Base-by-base conservation (phyloP, 2,329 filamentous ascomycete genomes). In the Colletotrichum camelliae region DNA sequence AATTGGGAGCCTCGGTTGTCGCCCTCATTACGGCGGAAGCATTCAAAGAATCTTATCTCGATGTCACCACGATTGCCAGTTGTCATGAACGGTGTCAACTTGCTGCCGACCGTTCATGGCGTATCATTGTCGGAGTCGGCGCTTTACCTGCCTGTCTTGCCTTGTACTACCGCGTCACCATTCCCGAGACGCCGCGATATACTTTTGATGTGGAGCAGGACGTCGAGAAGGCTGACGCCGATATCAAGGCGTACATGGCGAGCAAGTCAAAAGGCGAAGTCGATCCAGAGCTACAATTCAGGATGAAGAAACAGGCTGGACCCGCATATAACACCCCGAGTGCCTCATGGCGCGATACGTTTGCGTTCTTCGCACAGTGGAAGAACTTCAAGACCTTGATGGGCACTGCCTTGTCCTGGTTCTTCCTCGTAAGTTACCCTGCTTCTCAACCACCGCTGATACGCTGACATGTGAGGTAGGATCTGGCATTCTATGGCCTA, bases 111-210 rank as follows among this genome's bases (percentile, higher is more conserved):
- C 92, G 94, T 81, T 93, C 94, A 84, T 97, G 95, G 95, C 92
- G 95, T 79, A 91, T 95, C 65, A 92, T 97, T 74, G 93, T 97
- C 72, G 94, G 94, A 16, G 92, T 96, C 76, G 95, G 95, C 48
- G 94, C 93, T 15, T 86, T 97, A 12, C 95, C 95, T 1, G 95
- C 93, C 4, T 94, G 92, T 80, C 89, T 96, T 74, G 95, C 94
- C 15, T 88, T 97, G n/a, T 96, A 96, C 85, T 97, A 95, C 85
- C 93, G 95, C 77, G 90, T 97, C 68, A 96, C 94, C 27, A 96
- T 97, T 74, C 95, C 95, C 10, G 95, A 97, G 85, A 96, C 95
- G 5, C 94, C 94, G 48, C 91, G 94, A 48, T 96, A 96, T 83
- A 96, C 94, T 2, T 95, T 96, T 79, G 95, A 97, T 82, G 91